phyloP scores from a whole-genome alignment of 257 asterid genomes.

The Knoxia roxburghii region DNA sequence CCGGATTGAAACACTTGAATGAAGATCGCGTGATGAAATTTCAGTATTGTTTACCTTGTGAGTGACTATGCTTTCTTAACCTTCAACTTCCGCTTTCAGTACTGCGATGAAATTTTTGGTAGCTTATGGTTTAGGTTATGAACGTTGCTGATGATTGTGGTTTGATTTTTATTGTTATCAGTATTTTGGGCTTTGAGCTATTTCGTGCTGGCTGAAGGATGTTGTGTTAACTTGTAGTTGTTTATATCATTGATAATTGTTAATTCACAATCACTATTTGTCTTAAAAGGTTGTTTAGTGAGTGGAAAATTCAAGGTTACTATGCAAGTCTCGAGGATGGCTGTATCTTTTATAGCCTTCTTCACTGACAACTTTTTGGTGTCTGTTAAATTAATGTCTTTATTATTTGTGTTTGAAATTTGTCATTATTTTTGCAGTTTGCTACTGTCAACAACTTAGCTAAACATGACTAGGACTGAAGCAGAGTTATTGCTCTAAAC shows the following conservation, averaged over 20 bases:
- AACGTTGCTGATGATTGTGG: background rate
- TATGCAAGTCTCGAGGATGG: background rate
- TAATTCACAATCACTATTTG: background rate
- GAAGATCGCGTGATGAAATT: conserved; percentile 77
- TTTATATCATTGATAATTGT: background rate
- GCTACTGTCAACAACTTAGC: background rate
- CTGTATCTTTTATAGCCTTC: background rate
- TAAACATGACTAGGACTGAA: background rate
- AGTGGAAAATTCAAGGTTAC: background rate
- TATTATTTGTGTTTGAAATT: background rate
- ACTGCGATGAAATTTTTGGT: conserved; percentile 5
- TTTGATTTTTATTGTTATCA: background rate
- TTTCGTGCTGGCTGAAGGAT: background rate
- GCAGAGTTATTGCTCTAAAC: background rate
- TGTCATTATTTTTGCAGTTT: background rate
- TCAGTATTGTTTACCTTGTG: conserved; percentile 92
- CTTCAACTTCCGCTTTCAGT: background rate
- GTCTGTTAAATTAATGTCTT: background rate
- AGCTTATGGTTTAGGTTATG: background rate
- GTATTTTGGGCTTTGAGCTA: background rate
- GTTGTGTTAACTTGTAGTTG: background rate
- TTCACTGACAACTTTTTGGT: background rate
- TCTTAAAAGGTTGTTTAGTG: background rate
- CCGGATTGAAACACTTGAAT: conserved; percentile 80
- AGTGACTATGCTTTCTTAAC: conserved; percentile 25